Conservation (phyloP, 2,329 filamentous ascomycete species). For the Pestalotiopsis sp. region DNA sequence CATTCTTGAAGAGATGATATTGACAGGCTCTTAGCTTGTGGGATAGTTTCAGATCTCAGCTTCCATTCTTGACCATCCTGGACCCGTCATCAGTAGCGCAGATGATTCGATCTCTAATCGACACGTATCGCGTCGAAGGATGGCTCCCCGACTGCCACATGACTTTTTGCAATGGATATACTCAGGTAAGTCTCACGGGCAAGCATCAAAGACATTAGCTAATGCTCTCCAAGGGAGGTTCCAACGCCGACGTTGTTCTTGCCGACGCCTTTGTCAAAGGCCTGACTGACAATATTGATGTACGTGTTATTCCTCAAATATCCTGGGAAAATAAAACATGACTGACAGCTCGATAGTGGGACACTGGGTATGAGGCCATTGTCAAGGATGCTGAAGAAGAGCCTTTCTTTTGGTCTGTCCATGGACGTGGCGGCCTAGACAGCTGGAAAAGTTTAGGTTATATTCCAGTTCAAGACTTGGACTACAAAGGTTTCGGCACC, state of each 20-base stretch:
- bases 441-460: conserved; percentile 74
- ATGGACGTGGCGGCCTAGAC: conserved; percentile 69
- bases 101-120: conserved; percentile 71
- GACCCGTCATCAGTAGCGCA: conserved; percentile 64
- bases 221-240: conserved; percentile 59
- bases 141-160: conserved; percentile 76
- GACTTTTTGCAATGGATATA: conserved; percentile 73
- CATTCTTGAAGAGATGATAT: conserved; percentile 4
- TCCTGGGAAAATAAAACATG: neutral
- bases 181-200: conserved; percentile 44
- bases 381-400: conserved; percentile 72
- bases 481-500: conserved; percentile 65
- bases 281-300: conserved; percentile 56
- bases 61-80: conserved; percentile 67
- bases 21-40: conserved; percentile 50
- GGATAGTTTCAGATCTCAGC: conserved; percentile 69
- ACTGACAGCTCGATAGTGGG: conserved; percentile 51
- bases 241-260: conserved; percentile 70
- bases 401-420: conserved; percentile 67
- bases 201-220: neutral
- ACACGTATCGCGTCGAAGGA: conserved; percentile 69
- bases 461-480: conserved; percentile 63
- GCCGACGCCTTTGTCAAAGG: conserved; percentile 70
- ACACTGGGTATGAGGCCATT: conserved; percentile 67
- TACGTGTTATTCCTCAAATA: conserved; percentile 14